A percentile compares a stretch with the other conserved stretches of the same genome.
phyloP scores from a whole-genome alignment of 345 rosid species.

The Cardamine occulta region DNA sequence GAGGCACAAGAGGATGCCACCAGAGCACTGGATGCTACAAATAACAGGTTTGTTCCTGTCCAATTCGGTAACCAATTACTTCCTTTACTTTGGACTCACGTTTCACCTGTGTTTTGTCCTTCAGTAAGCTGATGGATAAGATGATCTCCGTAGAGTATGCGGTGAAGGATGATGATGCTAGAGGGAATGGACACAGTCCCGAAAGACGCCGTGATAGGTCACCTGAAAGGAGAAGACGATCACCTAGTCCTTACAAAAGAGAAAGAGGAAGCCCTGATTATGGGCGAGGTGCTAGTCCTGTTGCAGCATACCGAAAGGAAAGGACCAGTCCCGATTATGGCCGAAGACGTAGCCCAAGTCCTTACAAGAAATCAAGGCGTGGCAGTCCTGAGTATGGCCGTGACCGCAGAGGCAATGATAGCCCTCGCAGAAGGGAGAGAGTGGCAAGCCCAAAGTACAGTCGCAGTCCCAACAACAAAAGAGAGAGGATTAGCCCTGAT shows the following conservation, averaged over 20 bases:
- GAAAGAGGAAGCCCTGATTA: conserved; percentile 95
- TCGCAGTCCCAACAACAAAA: conserved; percentile 55
- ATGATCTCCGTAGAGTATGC: conserved; percentile 97
- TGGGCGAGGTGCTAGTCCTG: conserved; percentile 78
- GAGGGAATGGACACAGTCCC: conserved; percentile 69
- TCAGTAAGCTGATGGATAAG: conserved; percentile 89
- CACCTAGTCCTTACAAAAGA: conserved; percentile 79
- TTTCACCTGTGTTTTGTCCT: conserved; percentile 23
- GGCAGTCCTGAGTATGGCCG: conserved; percentile 62
- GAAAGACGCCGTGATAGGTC: conserved; percentile 79
- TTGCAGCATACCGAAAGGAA: conserved; percentile 56
- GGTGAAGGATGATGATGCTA: conserved; percentile 83
- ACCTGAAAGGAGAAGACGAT: conserved; percentile 75
- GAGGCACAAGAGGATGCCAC: conserved; percentile 91
- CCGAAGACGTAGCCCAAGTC: conserved; percentile 62
- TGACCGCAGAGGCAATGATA: conserved; percentile 54
- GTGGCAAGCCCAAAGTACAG: conserved; percentile 52
- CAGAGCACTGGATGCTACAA: conserved; percentile 80
- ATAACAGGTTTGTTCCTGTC: conserved; percentile 60
- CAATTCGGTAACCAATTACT: conserved; percentile 2
- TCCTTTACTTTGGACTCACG: conserved; percentile 1
- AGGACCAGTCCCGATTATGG: conserved; percentile 83
- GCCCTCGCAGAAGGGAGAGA: conserved; percentile 67
- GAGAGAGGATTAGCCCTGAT: conserved; percentile 52
- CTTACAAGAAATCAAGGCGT: conserved; percentile 58